These are phyloP conservation scores for Chiua virens DNA, from an alignment of 768 basidiomycete genomes.

Conservation along the genomic window DNA sequence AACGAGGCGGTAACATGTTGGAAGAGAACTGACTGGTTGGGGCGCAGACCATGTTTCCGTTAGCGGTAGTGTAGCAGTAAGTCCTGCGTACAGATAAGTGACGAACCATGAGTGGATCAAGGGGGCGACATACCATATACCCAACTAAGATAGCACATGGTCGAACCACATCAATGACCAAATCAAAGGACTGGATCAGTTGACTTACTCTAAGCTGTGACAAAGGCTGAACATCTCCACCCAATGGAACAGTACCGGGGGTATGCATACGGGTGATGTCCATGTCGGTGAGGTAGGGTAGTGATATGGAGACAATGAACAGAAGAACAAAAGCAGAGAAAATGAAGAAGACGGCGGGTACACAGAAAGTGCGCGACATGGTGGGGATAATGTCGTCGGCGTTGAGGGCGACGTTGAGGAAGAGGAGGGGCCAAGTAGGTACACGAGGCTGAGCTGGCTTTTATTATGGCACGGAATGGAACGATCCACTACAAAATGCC, in stretches of 20 bases:
- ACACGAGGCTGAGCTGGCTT: constrained; percentile 6
- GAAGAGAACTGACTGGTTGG: constrained; percentile 38
- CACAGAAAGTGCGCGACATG: constrained; percentile 55
- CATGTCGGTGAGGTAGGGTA: constrained; percentile 65
- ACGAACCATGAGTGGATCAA: background rate
- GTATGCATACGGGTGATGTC: constrained; percentile 66
- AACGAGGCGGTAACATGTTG: background rate
- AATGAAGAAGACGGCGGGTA: constrained; percentile 59
- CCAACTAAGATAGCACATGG: constrained; percentile 46
- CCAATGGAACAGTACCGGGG: constrained; percentile 27
- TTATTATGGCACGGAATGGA: constrained; percentile 18
- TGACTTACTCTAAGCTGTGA: constrained; percentile 55
- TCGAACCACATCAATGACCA: constrained; percentile 1
- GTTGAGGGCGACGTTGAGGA: constrained; percentile 3
- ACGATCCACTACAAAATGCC: background rate
- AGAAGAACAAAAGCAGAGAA: constrained; percentile 63
- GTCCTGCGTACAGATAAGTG: constrained; percentile 44
- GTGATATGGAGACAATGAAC: constrained; percentile 67
- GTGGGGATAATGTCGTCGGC: background rate
- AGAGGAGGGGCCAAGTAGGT: background rate
- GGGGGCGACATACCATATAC: constrained; percentile 55
- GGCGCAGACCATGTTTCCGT: constrained; percentile 44
- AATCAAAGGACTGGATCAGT: background rate
- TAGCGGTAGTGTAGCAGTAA: constrained; percentile 51
- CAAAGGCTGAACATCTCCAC: constrained; percentile 27